These are phyloP conservation scores for Thozetella sp. DNA, from an alignment of 495 filamentous ascomycete species.

Conservation along the genomic window DNA sequence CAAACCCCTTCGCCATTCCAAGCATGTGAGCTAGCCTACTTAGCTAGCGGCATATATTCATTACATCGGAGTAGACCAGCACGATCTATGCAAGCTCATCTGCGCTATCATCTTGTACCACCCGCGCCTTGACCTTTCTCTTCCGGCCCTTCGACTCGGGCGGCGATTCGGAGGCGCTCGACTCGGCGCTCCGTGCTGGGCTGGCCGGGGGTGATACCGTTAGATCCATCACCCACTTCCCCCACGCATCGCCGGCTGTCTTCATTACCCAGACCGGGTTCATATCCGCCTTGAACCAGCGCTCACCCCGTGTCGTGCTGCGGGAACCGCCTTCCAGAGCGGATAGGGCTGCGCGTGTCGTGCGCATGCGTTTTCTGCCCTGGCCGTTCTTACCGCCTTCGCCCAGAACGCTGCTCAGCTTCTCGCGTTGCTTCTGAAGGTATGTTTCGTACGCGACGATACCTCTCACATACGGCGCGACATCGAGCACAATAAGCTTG, in stretches of 20 bases:
- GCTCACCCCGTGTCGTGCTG: constrained; percentile 69
- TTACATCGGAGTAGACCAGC: no score
- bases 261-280: constrained; percentile 64
- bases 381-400: constrained; percentile 43
- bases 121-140: background rate
- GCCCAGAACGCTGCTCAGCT: constrained; percentile 63
- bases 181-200: background rate
- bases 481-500: constrained; percentile 65
- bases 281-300: constrained; percentile 73
- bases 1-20: no score
- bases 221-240: constrained; percentile 35
- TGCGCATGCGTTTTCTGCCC: constrained; percentile 67
- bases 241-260: constrained; percentile 71
- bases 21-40: no score
- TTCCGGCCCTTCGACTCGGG: background rate
- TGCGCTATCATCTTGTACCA: background rate
- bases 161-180: background rate
- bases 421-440: constrained; percentile 66
- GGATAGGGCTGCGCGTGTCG: constrained; percentile 76
- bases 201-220: background rate
- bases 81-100: constrained; percentile 1
- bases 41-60: no score
- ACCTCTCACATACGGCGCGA: constrained; percentile 80
- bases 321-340: constrained; percentile 82
- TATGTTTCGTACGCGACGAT: constrained; percentile 77